phyloP scores from a whole-genome alignment of 345 rosid species.

The Brassica carinata region DNA sequence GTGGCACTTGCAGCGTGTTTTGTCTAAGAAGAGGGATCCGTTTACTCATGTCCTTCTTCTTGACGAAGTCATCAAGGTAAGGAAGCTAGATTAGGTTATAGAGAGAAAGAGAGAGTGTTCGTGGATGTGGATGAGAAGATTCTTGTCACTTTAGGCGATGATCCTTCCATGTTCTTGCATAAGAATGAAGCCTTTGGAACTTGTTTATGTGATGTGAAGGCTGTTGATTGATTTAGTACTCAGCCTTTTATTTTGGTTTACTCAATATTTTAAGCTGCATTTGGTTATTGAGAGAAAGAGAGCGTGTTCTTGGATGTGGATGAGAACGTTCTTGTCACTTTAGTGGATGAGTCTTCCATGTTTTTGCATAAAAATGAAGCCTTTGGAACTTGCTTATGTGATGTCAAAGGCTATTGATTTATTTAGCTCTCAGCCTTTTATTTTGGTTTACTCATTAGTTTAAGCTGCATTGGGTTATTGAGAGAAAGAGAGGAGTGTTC shows the following conservation, averaged over 20 bases:
- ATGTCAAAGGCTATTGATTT: too few species aligned
- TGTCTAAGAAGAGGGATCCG: conserved; percentile 97
- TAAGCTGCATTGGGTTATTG: conserved; percentile 18
- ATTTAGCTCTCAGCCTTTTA: too few species aligned
- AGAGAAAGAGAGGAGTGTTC: background rate
- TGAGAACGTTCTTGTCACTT: background rate
- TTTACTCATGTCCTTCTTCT: conserved; percentile 90
- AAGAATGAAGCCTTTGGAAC: background rate
- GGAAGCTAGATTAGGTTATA: background rate
- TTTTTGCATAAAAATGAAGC: too few species aligned
- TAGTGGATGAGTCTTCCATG: background rate
- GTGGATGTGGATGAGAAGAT: background rate
- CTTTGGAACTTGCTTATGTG: too few species aligned
- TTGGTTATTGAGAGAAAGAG: background rate
- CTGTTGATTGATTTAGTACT: background rate
- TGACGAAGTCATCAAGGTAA: conserved; percentile 89
- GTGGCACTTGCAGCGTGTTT: conserved; percentile 97
- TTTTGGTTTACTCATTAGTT: background rate
- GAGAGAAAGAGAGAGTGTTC: background rate
- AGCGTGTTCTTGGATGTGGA: conserved; percentile 6
- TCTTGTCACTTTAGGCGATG: background rate
- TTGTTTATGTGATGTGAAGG: conserved; percentile 16
- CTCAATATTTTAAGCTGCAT: background rate
- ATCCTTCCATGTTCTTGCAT: conserved; percentile 9
- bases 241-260: background rate